Percentiles rank a stretch among this genome's conserved stretches.
These are phyloP conservation scores for Tolypocladium paradoxum DNA, from an alignment of 2,329 filamentous ascomycete species.

Conservation along the genomic window DNA sequence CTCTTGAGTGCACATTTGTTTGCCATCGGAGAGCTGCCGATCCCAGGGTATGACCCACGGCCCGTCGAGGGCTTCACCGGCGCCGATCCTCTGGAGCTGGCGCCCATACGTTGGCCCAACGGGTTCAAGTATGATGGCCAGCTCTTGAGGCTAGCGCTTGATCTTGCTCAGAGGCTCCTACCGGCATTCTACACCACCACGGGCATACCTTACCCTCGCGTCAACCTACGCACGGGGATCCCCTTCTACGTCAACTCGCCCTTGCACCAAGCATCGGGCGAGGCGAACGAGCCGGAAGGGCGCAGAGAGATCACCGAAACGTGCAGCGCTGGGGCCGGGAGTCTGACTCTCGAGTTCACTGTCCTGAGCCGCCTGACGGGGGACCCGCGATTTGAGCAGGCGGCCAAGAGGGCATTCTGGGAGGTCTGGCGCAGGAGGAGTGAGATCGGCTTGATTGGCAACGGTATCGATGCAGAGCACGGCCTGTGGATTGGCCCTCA, in stretches of 20 bases:
- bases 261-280: conserved; percentile 45
- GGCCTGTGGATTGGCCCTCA: conserved; percentile 82
- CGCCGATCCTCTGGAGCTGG: conserved; percentile 33
- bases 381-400: conserved; percentile 76
- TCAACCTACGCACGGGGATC: conserved; percentile 83
- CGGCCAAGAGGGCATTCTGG: conserved; percentile 91
- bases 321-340: conserved; percentile 93
- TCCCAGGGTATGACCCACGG: conserved; percentile 59
- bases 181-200: conserved; percentile 89
- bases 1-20: conserved; percentile 90
- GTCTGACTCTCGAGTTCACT: conserved; percentile 85
- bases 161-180: conserved; percentile 72
- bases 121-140: conserved; percentile 82
- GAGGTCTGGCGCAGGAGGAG: conserved; percentile 88
- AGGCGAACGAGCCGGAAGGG: conserved; percentile 23
- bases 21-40: conserved; percentile 80
- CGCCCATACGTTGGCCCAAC: conserved; percentile 60
- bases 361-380: conserved; percentile 81
- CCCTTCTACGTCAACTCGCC: conserved; percentile 88
- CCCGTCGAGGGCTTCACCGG: conserved; percentile 12
- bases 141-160: conserved; percentile 75
- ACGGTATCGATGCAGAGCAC: conserved; percentile 83
- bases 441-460: conserved; percentile 76
- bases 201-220: conserved; percentile 86
- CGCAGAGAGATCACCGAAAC: conserved; percentile 77